These are phyloP conservation scores for Fusarium clavum DNA, from an alignment of 2,329 filamentous ascomycete genomes.

Conservation along the genomic window DNA sequence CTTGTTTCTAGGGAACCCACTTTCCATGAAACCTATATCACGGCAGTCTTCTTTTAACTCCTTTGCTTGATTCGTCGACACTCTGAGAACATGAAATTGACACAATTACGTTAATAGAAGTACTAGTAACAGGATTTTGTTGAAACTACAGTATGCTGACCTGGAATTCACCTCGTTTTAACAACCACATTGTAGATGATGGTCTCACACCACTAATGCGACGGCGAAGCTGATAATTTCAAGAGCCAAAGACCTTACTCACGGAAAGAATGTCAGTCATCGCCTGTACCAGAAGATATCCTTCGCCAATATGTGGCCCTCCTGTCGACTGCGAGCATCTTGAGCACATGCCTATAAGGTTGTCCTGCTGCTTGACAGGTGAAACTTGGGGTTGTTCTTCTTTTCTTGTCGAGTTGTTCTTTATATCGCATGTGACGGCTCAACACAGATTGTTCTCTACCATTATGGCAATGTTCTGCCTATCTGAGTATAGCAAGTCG, in stretches of 20 bases:
- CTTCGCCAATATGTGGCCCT: background rate
- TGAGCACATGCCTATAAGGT: background rate
- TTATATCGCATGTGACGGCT: background rate
- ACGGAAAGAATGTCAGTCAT: background rate
- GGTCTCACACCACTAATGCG: background rate
- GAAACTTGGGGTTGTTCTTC: background rate
- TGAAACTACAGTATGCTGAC: background rate
- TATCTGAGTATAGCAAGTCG: background rate
- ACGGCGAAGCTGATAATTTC: background rate
- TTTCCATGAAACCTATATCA: conserved; percentile 3
- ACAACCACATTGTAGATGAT: background rate
- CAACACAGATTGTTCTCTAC: background rate
- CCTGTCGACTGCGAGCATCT: background rate
- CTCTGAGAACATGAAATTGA: background rate
- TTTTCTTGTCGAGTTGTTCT: background rate
- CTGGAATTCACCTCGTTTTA: background rate
- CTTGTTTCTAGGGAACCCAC: background rate
- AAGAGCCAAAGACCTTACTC: background rate
- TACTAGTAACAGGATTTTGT: background rate
- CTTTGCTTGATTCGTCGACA: background rate
- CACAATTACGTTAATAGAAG: background rate
- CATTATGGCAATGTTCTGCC: background rate
- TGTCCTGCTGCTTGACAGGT: background rate
- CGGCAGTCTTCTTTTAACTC: background rate
- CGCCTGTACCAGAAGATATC: background rate